phyloP scores from a whole-genome alignment of 2,329 filamentous ascomycete species.

The Fusarium sp. region DNA sequence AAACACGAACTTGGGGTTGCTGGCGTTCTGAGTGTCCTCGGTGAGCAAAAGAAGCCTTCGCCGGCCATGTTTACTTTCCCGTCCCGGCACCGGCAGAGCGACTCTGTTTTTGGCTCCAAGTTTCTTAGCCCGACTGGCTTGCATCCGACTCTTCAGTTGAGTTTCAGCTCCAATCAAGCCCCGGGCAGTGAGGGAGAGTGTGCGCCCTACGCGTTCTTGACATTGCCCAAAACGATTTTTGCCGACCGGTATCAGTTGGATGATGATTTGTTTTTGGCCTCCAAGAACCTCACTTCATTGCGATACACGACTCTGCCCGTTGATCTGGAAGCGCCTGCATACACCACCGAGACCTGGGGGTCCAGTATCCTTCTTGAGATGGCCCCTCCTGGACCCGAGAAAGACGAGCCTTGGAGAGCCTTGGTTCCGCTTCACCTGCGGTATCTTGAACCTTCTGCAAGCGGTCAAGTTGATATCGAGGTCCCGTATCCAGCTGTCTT shows the following conservation, averaged over 20 bases:
- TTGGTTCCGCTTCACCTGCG: slow-evolving; percentile 87
- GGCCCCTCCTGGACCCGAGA: slow-evolving; percentile 59
- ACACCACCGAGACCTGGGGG: slow-evolving; percentile 82
- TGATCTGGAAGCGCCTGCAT: slow-evolving; percentile 91
- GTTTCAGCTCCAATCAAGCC: slow-evolving; percentile 65
- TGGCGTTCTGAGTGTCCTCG: slow-evolving; percentile 82
- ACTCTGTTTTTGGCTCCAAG: slow-evolving; percentile 67
- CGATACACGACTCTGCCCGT: slow-evolving; percentile 79
- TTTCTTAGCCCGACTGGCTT: slow-evolving; percentile 82
- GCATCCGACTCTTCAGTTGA: slow-evolving; percentile 82
- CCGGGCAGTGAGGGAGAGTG: slow-evolving; percentile 71
- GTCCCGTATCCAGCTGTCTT: slow-evolving; percentile 87
- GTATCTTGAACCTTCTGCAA: slow-evolving; percentile 75
- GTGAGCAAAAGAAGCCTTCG: slow-evolving; percentile 77
- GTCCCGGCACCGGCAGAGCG: slow-evolving; percentile 76
- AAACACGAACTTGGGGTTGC: slow-evolving; percentile 81
- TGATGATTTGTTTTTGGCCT: slow-evolving; percentile 80
- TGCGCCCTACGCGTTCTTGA: slow-evolving; percentile 82
- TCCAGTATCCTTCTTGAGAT: slow-evolving; percentile 82
- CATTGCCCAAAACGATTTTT: slow-evolving; percentile 84
- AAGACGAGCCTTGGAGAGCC: slow-evolving; percentile 67
- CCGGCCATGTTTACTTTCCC: slow-evolving; percentile 87
- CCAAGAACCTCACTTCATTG: slow-evolving; percentile 80
- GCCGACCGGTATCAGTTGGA: slow-evolving; percentile 87
- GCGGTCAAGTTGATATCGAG: slow-evolving; percentile 66